Evolutionary conservation across 2,329 filamentous ascomycete species (phyloP).

Genomic region (Ophiocordyceps camponoti-rufipedis): DNA sequence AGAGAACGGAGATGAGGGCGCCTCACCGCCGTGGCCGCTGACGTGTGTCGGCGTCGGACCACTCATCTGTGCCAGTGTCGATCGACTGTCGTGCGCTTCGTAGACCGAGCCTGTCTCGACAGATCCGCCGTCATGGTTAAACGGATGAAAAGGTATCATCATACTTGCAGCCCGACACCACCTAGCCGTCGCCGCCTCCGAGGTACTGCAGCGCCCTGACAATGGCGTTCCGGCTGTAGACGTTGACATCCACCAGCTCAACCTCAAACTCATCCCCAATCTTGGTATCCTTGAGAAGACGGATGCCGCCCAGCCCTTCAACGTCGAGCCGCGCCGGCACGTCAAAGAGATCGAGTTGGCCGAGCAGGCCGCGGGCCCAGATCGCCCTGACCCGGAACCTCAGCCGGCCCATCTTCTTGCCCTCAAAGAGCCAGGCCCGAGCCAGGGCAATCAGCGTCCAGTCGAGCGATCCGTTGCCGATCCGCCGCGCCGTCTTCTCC

Average conservation of each 20-base stretch:
- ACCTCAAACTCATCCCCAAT: slow-evolving; percentile 37
- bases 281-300: slow-evolving; percentile 22
- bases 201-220: slow-evolving; percentile 24
- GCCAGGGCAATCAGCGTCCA: slow-evolving; percentile 43
- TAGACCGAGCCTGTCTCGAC: no score
- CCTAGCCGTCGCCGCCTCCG: not conserved
- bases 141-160: no score
- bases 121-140: no score
- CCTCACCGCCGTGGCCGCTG: no score
- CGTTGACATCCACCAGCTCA: slow-evolving; percentile 33
- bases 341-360: slow-evolving; percentile 32
- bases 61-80: no score
- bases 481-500: slow-evolving; percentile 28
- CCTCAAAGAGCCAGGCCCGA: slow-evolving; percentile 39
- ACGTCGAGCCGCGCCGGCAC: slow-evolving; percentile 22
- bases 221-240: slow-evolving; percentile 22
- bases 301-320: slow-evolving; percentile 17
- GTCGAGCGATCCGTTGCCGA: slow-evolving; percentile 25
- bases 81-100: no score
- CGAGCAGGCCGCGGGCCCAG: slow-evolving; percentile 15
- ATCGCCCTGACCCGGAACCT: slow-evolving; percentile 25
- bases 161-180: no score
- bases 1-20: no score
- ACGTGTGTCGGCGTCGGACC: no score
- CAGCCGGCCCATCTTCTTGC: slow-evolving; percentile 27